These are phyloP conservation scores for Penicillium sp. DNA, from an alignment of 2,329 filamentous ascomycete genomes.

Conservation along the genomic window DNA sequence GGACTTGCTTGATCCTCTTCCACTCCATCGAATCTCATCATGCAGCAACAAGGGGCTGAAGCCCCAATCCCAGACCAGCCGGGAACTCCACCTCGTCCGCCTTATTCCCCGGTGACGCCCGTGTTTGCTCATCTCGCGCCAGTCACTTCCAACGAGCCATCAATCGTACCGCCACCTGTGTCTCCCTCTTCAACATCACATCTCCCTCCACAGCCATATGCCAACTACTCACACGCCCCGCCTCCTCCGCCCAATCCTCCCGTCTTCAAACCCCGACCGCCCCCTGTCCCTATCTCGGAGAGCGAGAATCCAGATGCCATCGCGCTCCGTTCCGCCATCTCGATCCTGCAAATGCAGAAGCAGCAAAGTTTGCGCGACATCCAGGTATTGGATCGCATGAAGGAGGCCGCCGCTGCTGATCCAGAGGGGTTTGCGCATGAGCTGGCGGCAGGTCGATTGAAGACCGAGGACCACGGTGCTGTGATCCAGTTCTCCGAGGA, in stretches of 20 bases:
- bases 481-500: constrained; percentile 41
- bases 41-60: constrained; percentile 18
- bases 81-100: constrained; percentile 45
- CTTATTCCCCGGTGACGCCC: constrained; percentile 50
- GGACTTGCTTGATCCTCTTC: constrained; percentile 1
- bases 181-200: constrained; percentile 32
- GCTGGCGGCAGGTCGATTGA: constrained; percentile 62
- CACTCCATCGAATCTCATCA: constrained; percentile 1
- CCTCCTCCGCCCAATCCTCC: constrained; percentile 22
- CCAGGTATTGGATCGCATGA: constrained; percentile 65
- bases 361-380: constrained; percentile 76
- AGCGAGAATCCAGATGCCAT: constrained; percentile 77
- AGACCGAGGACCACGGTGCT: constrained; percentile 36
- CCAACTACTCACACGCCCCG: constrained; percentile 12
- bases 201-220: constrained; percentile 1
- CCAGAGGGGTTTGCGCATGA: constrained; percentile 72
- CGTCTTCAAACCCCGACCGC: constrained; percentile 38
- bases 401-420: constrained; percentile 67
- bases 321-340: constrained; percentile 79
- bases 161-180: constrained; percentile 35
- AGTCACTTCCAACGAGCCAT: constrained; percentile 27
- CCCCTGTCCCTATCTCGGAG: constrained; percentile 48
- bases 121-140: constrained; percentile 41
- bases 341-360: constrained; percentile 82
- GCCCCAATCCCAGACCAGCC: constrained; percentile 25